These are phyloP conservation scores for Phascolomyces articulosus DNA, from an alignment of 371 early-diverging fungal genomes.

Conservation along the genomic window DNA sequence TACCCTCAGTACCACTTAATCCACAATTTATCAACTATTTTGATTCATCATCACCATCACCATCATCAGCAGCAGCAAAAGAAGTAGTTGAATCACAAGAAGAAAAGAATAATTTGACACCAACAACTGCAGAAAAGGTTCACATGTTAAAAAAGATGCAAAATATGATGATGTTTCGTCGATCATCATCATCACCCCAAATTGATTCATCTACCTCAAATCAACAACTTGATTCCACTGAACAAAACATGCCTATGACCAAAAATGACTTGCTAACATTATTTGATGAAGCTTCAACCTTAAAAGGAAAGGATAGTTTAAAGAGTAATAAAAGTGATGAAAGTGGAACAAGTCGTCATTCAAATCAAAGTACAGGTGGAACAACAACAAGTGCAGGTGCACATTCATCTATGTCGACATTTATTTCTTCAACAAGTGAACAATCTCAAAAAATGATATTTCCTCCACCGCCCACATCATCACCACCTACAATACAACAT, in stretches of 20 bases:
- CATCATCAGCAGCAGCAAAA: too few relatives aligned
- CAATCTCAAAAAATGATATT: not conserved
- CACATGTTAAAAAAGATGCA: constrained; percentile 2
- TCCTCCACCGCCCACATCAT: not conserved
- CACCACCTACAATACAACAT: not conserved
- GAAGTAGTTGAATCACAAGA: too few relatives aligned
- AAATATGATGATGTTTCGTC: not conserved
- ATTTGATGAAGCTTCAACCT: not conserved
- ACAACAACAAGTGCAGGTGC: not conserved
- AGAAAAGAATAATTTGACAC: not conserved
- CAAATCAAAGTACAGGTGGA: not conserved
- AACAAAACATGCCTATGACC: not conserved
- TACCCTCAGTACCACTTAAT: constrained; percentile 11
- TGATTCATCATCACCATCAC: not conserved
- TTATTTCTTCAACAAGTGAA: not conserved
- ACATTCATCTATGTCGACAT: not conserved
- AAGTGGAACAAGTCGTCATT: not conserved
- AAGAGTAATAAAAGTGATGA: not conserved
- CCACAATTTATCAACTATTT: constrained; percentile 13
- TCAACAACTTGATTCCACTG: not conserved
- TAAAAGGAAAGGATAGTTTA: not conserved
- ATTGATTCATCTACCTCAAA: too few relatives aligned
- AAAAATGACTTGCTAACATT: not conserved
- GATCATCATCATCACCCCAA: too few relatives aligned
- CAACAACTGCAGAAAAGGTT: not conserved